Evolutionary conservation across 2,329 filamentous ascomycete species (phyloP), one percentile per base, ranked within the genome.

Genomic region (Nigrospora osmanthi): DNA sequence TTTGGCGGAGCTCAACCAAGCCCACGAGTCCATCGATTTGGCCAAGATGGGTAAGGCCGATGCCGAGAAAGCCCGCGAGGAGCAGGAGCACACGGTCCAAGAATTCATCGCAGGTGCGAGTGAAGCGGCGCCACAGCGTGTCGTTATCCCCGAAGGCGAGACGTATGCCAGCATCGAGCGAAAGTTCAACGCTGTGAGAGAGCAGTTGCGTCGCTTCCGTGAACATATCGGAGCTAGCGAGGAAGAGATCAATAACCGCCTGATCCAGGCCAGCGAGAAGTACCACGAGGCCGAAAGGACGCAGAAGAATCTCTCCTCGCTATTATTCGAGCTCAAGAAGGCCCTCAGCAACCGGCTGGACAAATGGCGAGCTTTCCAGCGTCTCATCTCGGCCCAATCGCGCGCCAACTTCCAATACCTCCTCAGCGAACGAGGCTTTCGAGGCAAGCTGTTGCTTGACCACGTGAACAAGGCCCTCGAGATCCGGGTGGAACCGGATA

Each of bases 371-470:
- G 73, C 77, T 42, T 97, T 98, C 65, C 85, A 91, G 56, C 78
- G 82, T 23, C 80, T 83, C 54, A 96, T 98, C 56, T 91, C 89
- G 34, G 80, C 85, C n/a, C 81, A 86, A 45, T 87, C 93, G 38
- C 83, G 89, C 41, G 83, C 85, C 43, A 88, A 87, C 49, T 98
- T 98, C 65, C 84, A 80, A 43, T 94, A 93, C 58, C 76, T 97
- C 13, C 78, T 98, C 47, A 88, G 83, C 58, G 90, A 97, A 65
- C 83, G 93, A 56, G 84, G 86, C 17, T 98, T 95, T 67, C 81
- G 89, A 38, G 93, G 93, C 46, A 80, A 79, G 51, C 78, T 98
- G 46, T 70, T 83, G 17, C 77, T 95, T 36, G 83, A 95, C 56
- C 91, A 97, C 66, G 69, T 73, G 40, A 63, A 73, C n/a, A 85